phyloP scores from a whole-genome alignment of 306 rosid species.

The Acacia crassicarpa region DNA sequence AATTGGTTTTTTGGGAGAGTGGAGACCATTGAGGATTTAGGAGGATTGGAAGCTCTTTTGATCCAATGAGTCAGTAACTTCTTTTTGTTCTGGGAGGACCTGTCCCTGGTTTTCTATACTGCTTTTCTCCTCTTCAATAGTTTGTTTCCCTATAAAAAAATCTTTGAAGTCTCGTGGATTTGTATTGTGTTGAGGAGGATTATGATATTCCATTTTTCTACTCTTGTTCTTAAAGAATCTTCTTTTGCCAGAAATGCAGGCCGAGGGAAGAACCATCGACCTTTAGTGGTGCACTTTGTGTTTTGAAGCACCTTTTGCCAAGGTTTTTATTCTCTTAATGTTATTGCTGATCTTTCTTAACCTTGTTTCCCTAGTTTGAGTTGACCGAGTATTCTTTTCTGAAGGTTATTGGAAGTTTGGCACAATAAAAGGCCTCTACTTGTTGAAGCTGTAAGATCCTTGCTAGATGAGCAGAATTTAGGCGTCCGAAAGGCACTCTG shows the following conservation, averaged over 20 bases:
- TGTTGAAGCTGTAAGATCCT: slow-evolving; percentile 75
- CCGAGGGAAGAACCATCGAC: slow-evolving; percentile 83
- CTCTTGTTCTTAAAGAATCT: not conserved
- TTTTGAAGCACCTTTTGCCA: slow-evolving; percentile 92
- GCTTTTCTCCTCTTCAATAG: too few species aligned
- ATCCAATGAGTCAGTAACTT: too few species aligned
- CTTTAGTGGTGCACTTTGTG: slow-evolving; percentile 79
- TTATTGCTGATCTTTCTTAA: slow-evolving; percentile 10
- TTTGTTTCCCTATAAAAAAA: too few species aligned
- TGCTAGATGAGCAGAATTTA: slow-evolving; percentile 79
- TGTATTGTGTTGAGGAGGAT: slow-evolving; percentile 4
- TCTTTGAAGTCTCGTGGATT: too few species aligned
- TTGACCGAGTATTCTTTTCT: slow-evolving; percentile 38
- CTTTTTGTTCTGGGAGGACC: too few species aligned
- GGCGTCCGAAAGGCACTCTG: slow-evolving; percentile 82
- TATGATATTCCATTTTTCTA: slow-evolving; percentile 14
- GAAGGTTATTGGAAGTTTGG: slow-evolving; percentile 92
- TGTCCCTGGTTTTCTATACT: too few species aligned
- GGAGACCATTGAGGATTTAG: too few species aligned
- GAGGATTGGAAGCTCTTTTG: too few species aligned
- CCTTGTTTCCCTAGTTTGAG: slow-evolving; percentile 29
- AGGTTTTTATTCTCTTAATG: slow-evolving; percentile 53
- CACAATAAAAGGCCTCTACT: slow-evolving; percentile 74
- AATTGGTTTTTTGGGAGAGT: too few species aligned
- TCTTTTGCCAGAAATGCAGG: slow-evolving; percentile 74